Percentiles rank a stretch among this genome's conserved stretches.
Conservation (phyloP, 1,284 basidiomycete genomes). For the Malassezia furfur region DNA sequence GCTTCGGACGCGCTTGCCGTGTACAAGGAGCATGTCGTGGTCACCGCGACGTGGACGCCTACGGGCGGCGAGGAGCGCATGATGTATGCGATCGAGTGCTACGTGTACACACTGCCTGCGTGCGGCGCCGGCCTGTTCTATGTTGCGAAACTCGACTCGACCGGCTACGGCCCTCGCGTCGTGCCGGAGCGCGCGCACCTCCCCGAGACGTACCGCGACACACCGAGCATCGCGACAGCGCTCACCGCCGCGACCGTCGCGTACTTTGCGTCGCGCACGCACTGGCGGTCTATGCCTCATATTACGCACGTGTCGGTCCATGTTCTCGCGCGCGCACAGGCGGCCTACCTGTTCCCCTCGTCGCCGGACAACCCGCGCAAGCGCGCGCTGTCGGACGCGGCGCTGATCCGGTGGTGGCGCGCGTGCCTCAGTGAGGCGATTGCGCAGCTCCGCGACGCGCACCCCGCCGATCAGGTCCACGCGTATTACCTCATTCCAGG, state of each 20-base stretch:
- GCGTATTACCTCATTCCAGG: constrained; percentile 43
- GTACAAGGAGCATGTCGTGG: constrained; percentile 24
- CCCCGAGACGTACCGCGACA: constrained; percentile 14
- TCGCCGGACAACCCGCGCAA: constrained; percentile 65
- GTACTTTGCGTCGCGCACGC: constrained; percentile 58
- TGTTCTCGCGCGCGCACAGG: constrained; percentile 80
- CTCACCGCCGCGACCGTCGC: constrained; percentile 62
- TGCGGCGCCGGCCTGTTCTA: constrained; percentile 70
- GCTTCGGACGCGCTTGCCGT: constrained; percentile 14
- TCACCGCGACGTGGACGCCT: constrained; percentile 20
- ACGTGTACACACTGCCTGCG: constrained; percentile 64
- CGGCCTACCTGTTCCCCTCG: constrained; percentile 87
- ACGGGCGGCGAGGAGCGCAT: constrained; percentile 42
- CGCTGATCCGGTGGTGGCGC: constrained; percentile 88
- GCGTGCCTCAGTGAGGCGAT: constrained; percentile 27
- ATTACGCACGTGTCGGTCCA: constrained; percentile 55
- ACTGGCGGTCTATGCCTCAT: constrained; percentile 41
- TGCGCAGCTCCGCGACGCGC: neutral
- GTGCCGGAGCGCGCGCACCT: constrained; percentile 15
- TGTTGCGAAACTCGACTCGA: constrained; percentile 86
- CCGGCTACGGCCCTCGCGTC: constrained; percentile 58
- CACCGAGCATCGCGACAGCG: constrained; percentile 52
- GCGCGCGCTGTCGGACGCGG: constrained; percentile 65
- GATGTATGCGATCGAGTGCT: constrained; percentile 71
- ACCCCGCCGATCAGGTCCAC: constrained; percentile 1